phyloP scores from a whole-genome alignment of 148 eudicot species.

The Rhododendron kiyosumense region DNA sequence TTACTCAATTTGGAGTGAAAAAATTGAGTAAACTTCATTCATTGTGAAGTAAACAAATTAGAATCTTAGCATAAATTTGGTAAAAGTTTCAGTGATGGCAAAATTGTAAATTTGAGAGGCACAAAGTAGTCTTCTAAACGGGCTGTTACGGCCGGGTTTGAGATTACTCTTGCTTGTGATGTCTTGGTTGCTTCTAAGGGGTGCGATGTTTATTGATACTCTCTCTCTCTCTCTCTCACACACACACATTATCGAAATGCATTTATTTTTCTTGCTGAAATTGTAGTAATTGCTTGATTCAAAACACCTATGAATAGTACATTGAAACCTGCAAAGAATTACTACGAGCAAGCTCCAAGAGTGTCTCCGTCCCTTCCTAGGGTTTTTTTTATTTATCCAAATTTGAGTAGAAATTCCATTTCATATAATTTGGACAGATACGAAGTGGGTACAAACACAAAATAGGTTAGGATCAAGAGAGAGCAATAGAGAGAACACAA shows the following conservation, averaged over 20 bases:
- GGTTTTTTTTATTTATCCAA: too few relatives aligned
- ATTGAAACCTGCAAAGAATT: neutral
- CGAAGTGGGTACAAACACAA: too few relatives aligned
- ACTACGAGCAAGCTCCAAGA: neutral
- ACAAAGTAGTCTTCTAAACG: slow-evolving; percentile 7
- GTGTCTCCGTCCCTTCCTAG: too few relatives aligned
- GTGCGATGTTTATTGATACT: slow-evolving; percentile 74
- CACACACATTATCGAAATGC: neutral
- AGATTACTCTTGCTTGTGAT: slow-evolving; percentile 87
- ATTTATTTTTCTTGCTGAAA: too few relatives aligned
- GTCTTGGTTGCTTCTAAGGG: slow-evolving; percentile 58
- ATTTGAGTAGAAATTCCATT: too few relatives aligned
- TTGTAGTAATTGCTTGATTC: neutral
- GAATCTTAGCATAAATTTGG: neutral
- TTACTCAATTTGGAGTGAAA: neutral
- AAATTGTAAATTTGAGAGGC: neutral
- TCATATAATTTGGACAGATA: too few relatives aligned
- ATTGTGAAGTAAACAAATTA: neutral
- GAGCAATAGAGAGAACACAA: too few relatives aligned
- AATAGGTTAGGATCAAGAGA: too few relatives aligned
- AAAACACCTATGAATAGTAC: neutral
- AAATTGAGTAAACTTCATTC: neutral
- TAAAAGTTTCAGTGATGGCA: neutral
- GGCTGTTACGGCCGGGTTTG: slow-evolving; percentile 92
- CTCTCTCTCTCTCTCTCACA: slow-evolving; percentile 9